These are phyloP conservation scores for Lunularia cruciata DNA, from an alignment of 225 moss, liverwort and hornwort species.

Conservation along the genomic window DNA sequence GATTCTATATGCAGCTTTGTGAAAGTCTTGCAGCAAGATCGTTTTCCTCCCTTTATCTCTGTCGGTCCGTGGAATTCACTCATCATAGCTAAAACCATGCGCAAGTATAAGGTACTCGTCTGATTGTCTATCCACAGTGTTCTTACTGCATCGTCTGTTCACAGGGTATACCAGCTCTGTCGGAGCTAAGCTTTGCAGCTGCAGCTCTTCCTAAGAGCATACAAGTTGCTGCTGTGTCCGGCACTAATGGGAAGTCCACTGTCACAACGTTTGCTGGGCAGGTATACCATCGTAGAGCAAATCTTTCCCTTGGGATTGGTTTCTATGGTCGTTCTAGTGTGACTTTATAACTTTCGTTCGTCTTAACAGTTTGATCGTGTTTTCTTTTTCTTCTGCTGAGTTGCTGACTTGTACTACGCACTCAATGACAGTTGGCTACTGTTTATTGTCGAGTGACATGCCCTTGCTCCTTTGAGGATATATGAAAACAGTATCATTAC, in stretches of 20 bases:
- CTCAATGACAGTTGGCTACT: too few species aligned
- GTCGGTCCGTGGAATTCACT: background rate
- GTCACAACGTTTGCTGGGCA: constrained; percentile 92
- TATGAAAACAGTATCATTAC: too few species aligned
- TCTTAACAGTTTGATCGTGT: too few species aligned
- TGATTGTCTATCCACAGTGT: background rate
- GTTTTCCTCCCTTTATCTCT: background rate
- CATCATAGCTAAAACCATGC: background rate
- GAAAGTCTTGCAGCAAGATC: background rate
- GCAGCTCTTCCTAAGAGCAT: constrained; percentile 67
- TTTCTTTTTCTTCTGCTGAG: too few species aligned
- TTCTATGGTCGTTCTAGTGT: too few species aligned
- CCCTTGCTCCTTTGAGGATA: too few species aligned
- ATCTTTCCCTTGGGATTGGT: background rate
- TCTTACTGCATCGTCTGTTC: background rate
- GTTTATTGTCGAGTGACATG: too few species aligned
- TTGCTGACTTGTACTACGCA: too few species aligned
- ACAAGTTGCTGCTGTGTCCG: constrained; percentile 82
- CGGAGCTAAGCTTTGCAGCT: constrained; percentile 90
- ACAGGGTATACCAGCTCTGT: constrained; percentile 79
- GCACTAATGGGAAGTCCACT: constrained; percentile 98
- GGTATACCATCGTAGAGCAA: constrained; percentile 36
- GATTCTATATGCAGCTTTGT: background rate
- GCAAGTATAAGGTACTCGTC: background rate
- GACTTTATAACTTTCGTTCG: too few species aligned